Conservation (phyloP, 495 filamentous ascomycete genomes). For the Penicillium cataractarum region DNA sequence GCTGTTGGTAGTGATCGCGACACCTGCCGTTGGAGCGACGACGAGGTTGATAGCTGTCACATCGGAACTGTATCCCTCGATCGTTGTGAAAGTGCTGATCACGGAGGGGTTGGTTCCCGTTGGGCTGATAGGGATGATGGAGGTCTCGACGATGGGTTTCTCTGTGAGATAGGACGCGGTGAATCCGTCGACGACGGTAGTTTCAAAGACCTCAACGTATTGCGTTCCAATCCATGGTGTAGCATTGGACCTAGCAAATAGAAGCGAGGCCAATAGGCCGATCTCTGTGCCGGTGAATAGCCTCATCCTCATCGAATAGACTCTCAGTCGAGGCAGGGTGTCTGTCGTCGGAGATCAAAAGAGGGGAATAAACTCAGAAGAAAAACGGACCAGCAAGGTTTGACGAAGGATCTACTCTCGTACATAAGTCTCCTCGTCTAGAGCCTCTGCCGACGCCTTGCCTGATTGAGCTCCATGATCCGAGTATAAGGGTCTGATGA, state of each 20-base stretch:
- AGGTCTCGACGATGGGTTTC: constrained; percentile 7
- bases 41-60: constrained; percentile 21
- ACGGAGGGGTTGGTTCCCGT: constrained; percentile 13
- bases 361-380: background rate
- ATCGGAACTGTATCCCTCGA: constrained; percentile 10
- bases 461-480: background rate
- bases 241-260: background rate
- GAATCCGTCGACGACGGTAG: constrained; percentile 9
- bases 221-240: constrained; percentile 23
- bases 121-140: constrained; percentile 11
- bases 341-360: background rate
- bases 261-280: background rate
- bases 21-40: constrained; percentile 18
- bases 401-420: background rate
- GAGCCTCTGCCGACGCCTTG: background rate
- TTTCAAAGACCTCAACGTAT: constrained; percentile 17
- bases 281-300: background rate
- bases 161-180: constrained; percentile 17
- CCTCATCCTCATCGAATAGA: constrained; percentile 7
- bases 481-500: background rate
- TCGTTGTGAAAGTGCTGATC: constrained; percentile 10
- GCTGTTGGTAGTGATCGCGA: constrained; percentile 17
- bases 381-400: background rate
- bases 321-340: background rate
- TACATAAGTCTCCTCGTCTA: background rate